Percentiles rank a stretch among this genome's conserved stretches.
Evolutionary conservation across 371 early-diverging fungal species (phyloP).

Genomic region (Mucor racemosus): DNA sequence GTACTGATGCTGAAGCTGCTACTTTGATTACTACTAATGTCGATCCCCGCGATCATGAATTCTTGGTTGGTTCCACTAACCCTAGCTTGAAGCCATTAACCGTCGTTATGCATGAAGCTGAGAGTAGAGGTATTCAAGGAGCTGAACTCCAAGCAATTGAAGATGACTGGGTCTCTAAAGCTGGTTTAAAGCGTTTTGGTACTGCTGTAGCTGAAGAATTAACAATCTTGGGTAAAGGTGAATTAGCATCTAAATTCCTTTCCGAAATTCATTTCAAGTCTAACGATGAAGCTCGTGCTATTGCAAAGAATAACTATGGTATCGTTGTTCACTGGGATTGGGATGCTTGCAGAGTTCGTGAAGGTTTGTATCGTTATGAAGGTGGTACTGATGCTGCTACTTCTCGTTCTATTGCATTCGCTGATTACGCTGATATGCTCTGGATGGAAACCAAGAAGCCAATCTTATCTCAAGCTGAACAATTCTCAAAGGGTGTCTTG

Average conservation of each 20-base stretch:
- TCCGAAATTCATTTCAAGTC: conserved; percentile 68
- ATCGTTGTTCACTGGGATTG: conserved; percentile 91
- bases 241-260: conserved; percentile 59
- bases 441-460: conserved; percentile 99
- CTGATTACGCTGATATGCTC: conserved; percentile 92
- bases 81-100: conserved; percentile 75
- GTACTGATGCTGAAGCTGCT: conserved; percentile 98
- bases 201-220: conserved; percentile 86
- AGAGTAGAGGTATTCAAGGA: conserved; percentile 75
- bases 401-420: conserved; percentile 88
- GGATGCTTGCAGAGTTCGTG: conserved; percentile 91
- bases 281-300: conserved; percentile 80
- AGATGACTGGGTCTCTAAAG: conserved; percentile 86
- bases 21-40: conserved; percentile 95
- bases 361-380: conserved; percentile 96
- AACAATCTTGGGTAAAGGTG: conserved; percentile 52
- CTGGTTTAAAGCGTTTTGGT: conserved; percentile 84
- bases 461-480: conserved; percentile 88
- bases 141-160: conserved; percentile 85
- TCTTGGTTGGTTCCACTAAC: conserved; percentile 93
- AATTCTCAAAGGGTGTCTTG: conserved; percentile 88
- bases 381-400: conserved; percentile 94
- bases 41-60: conserved; percentile 96
- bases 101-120: conserved; percentile 80
- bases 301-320: conserved; percentile 77